A percentile compares a stretch with the other conserved stretches of the same genome.
These are phyloP conservation scores for Psophocarpus tetragonolobus DNA, from an alignment of 306 rosid genomes.

Conservation along the genomic window DNA sequence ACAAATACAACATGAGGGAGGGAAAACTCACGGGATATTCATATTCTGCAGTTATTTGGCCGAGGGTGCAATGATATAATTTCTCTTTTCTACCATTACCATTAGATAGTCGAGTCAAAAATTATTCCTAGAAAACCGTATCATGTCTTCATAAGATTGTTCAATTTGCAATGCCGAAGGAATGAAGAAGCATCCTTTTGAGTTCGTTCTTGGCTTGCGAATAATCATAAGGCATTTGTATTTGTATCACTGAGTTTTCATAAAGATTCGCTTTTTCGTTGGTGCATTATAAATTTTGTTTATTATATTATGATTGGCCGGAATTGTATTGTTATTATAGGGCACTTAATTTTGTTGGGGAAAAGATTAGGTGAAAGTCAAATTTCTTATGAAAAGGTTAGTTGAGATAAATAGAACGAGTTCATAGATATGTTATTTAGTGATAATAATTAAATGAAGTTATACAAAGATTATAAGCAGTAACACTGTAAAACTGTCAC, in stretches of 20 bases:
- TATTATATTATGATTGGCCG: background rate
- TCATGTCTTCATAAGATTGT: slow-evolving; percentile 24
- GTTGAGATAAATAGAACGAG: background rate
- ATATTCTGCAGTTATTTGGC: slow-evolving; percentile 12
- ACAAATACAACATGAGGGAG: slow-evolving; percentile 19
- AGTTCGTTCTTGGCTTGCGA: background rate
- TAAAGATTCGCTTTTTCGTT: background rate
- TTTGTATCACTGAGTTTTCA: background rate
- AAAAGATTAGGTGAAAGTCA: background rate
- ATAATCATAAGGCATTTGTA: background rate
- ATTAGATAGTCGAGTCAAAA: slow-evolving; percentile 26
- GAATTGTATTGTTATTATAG: slow-evolving; percentile 3
- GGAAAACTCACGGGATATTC: slow-evolving; percentile 8
- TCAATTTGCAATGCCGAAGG: slow-evolving; percentile 25
- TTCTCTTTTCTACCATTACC: slow-evolving; percentile 23
- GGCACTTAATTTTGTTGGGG: background rate
- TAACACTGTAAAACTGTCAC: too few relatives aligned
- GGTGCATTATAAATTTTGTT: slow-evolving; percentile 7
- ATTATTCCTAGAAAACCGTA: slow-evolving; percentile 15
- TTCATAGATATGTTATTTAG: background rate
- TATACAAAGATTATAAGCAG: background rate
- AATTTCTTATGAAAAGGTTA: background rate
- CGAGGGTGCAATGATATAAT: slow-evolving; percentile 23
- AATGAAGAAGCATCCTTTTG: slow-evolving; percentile 25
- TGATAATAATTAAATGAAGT: background rate